Evolutionary conservation across 495 filamentous ascomycete genomes (phyloP), one percentile per base, ranked within the genome.

Genomic region (Aspergillus baeticus): DNA sequence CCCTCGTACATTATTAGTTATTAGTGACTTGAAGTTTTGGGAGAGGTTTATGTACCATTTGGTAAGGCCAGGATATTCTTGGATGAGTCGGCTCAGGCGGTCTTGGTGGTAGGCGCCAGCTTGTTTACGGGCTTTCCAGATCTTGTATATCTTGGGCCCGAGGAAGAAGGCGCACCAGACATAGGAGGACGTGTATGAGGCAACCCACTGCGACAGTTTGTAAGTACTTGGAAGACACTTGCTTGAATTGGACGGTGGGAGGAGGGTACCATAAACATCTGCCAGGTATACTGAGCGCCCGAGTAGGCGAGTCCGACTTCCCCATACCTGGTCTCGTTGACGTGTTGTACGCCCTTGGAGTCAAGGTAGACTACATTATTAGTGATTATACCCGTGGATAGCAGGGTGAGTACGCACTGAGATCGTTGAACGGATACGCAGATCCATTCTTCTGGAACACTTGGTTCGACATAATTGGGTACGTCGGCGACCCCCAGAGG

Each of bases 381-480:
- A n/a, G n/a, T n/a, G n/a, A n/a, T n/a, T n/a, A n/a, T n/a, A n/a
- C n/a, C n/a, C n/a, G n/a, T n/a, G n/a, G n/a, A n/a, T n/a, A n/a
- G n/a, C n/a, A n/a, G n/a, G n/a, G n/a, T n/a, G n/a, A n/a, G n/a
- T n/a, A n/a, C n/a, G n/a, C 10, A 49, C 45, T 65, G 10, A 84
- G 71, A 0, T 72, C 49, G 0, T 67, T 58, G 8, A 75, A 69
- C 1, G 79, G 81, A 53, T 85, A 85, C 3, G 14, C 59, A 0
- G 71, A 76, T 6, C 81, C 82, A 58, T 80, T 81, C 8, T 67
- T 71, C 44, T 74, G 64, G 41, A 80, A 75, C 10, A 82, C 66
- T 35, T 67, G 69, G 55, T 85, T 85, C 8, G 80, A 80, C 79
- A 82, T 82, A 18, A 84, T 62, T 20, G 71, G 70, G 58, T 80